Evolutionary conservation across 768 basidiomycete species (phyloP).

Genomic region (Sporobolomyces pararoseus): DNA sequence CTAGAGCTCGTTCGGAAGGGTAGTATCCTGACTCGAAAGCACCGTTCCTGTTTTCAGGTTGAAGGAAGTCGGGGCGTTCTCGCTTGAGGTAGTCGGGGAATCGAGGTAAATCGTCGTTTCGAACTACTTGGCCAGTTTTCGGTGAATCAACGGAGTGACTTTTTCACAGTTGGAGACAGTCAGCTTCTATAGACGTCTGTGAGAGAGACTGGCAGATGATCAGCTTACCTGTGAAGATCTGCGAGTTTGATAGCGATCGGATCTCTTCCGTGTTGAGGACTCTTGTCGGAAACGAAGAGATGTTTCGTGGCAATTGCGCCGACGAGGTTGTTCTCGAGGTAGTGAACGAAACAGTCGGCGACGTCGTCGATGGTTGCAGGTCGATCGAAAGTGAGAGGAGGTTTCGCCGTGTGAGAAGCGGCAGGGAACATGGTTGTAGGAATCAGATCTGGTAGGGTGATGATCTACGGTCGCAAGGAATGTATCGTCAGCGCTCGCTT

Average conservation of each 20-base stretch:
- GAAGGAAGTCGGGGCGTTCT: constrained; percentile 39
- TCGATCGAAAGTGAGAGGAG: constrained; percentile 5
- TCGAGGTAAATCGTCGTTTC: background rate
- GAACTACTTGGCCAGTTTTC: constrained; percentile 24
- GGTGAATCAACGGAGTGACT: constrained; percentile 15
- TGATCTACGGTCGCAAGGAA: constrained; percentile 3
- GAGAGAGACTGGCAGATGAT: too few species aligned
- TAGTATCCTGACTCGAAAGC: constrained; percentile 61
- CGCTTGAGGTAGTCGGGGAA: background rate
- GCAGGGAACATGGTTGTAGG: background rate
- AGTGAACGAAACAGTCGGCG: constrained; percentile 9
- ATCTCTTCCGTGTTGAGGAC: background rate
- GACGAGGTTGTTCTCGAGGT: constrained; percentile 9
- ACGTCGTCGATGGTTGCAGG: constrained; percentile 10
- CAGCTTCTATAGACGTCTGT: too few species aligned
- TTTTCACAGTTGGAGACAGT: too few species aligned
- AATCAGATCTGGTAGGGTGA: constrained; percentile 18
- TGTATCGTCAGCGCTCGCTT: too few species aligned
- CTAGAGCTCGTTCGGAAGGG: constrained; percentile 65
- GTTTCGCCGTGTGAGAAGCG: background rate
- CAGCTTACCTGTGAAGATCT: constrained; percentile 13
- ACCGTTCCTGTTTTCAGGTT: constrained; percentile 30
- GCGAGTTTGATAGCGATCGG: constrained; percentile 8
- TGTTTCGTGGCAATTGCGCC: constrained; percentile 18
- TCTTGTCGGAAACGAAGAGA: constrained; percentile 18